Evolutionary conservation across 139 green algal species (phyloP).

Genomic region (Chlorella vulgaris): DNA sequence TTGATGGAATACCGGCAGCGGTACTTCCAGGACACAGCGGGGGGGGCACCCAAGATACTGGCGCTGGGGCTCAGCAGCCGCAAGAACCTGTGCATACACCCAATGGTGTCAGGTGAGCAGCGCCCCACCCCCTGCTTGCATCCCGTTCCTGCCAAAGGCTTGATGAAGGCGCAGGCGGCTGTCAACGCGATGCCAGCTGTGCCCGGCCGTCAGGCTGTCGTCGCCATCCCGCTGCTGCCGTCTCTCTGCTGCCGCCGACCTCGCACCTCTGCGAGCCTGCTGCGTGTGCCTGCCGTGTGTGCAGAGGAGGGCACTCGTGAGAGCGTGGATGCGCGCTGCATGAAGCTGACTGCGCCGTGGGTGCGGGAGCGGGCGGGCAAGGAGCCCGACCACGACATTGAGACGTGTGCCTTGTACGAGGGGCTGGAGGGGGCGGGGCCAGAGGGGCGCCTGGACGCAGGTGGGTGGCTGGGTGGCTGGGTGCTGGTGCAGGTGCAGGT

Average conservation of each 20-base stretch:
- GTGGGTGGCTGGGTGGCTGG: not conserved
- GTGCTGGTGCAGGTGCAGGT: not conserved
- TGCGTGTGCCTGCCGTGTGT: not conserved
- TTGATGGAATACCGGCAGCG: conserved; percentile 86
- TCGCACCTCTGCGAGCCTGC: no score
- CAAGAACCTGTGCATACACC: conserved; percentile 99
- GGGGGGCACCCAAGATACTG: conserved; percentile 74
- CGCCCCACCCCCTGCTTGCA: no score
- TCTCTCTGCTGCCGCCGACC: no score
- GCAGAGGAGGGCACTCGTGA: conserved; percentile 90
- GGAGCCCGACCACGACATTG: conserved; percentile 37
- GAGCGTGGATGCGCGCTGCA: conserved; percentile 92
- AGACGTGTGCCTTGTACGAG: conserved; percentile 90
- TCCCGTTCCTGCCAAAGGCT: no score
- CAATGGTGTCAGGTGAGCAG: conserved; percentile 67
- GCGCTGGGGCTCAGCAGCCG: conserved; percentile 91
- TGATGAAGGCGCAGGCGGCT: not conserved
- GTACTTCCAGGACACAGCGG: conserved; percentile 54
- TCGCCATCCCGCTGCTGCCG: not conserved
- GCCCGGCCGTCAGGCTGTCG: not conserved
- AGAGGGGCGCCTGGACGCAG: conserved; percentile 55
- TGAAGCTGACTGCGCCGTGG: conserved; percentile 93
- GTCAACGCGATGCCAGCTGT: not conserved
- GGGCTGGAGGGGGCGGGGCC: conserved; percentile 77
- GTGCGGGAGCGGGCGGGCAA: conserved; percentile 75